Percentiles rank a stretch among this genome's conserved stretches.
phyloP scores from a whole-genome alignment of 345 rosid genomes.

The Syzygium jambos region DNA sequence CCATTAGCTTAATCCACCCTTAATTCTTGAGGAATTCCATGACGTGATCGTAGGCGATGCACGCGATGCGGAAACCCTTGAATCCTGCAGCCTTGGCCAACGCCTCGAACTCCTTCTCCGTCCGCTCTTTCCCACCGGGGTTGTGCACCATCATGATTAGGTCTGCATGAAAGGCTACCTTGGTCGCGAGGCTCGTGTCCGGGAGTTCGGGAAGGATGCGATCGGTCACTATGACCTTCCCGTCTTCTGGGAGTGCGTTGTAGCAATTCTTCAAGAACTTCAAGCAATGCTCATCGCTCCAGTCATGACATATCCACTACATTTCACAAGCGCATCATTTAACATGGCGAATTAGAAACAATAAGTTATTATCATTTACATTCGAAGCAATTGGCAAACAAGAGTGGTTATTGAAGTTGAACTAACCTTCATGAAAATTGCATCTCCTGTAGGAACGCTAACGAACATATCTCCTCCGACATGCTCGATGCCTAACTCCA shows the following conservation, averaged over 20 bases:
- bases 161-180: not conserved
- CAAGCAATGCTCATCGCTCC: conserved; percentile 4
- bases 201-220: not conserved
- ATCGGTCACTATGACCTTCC: conserved; percentile 9
- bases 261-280: conserved; percentile 8
- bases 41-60: conserved; percentile 1
- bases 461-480: conserved; percentile 9
- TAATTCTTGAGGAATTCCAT: conserved; percentile 10
- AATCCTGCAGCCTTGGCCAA: conserved; percentile 9
- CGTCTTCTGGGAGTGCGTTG: not conserved
- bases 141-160: not conserved
- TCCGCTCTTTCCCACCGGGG: conserved; percentile 7
- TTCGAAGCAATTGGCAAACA: not conserved
- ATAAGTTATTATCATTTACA: not conserved
- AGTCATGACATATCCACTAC: conserved; percentile 4
- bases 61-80: not conserved
- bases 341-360: not conserved
- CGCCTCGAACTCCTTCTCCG: conserved; percentile 5
- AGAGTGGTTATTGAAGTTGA: not conserved
- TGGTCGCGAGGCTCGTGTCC: conserved; percentile 1
- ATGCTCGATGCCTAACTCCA: conserved; percentile 1
- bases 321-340: not conserved
- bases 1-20: not conserved
- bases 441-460: conserved; percentile 7
- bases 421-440: conserved; percentile 14